A percentile compares a stretch with the other conserved stretches of the same genome.
Evolutionary conservation across 305 asterid species (phyloP).

Genomic region (Fraxinus dipetala): DNA sequence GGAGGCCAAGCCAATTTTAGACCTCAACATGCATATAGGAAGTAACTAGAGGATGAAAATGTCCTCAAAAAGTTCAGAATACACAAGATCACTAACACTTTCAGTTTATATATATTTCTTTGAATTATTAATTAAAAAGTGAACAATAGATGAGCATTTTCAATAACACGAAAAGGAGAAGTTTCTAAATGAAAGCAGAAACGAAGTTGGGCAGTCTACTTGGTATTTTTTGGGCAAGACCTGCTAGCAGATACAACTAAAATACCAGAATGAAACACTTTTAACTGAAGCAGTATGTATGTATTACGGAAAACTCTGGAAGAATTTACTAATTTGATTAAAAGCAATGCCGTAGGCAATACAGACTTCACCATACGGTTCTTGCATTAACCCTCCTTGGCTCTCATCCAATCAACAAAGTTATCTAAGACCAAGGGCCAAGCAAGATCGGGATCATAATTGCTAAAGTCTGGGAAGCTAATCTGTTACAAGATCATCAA

Average conservation of each 20-base stretch:
- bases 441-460: slow-evolving; percentile 68
- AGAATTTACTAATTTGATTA: slow-evolving; percentile 9
- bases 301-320: background rate
- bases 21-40: background rate
- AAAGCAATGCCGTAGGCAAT: slow-evolving; percentile 12
- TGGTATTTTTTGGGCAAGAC: slow-evolving; percentile 3
- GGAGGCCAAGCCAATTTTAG: background rate
- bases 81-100: background rate
- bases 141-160: slow-evolving; percentile 6
- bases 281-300: background rate
- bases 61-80: background rate
- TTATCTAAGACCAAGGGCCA: slow-evolving; percentile 88
- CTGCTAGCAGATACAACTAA: background rate
- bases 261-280: background rate
- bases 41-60: background rate
- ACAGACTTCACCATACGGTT: background rate
- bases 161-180: background rate
- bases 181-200: slow-evolving; percentile 8
- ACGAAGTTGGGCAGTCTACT: background rate
- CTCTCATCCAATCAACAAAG: slow-evolving; percentile 77
- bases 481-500: slow-evolving; percentile 42
- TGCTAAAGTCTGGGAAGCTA: slow-evolving; percentile 59
- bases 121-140: slow-evolving; percentile 8
- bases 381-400: slow-evolving; percentile 33
- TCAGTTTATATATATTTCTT: slow-evolving; percentile 11